Base-by-base conservation (phyloP, 768 basidiomycete species). In the Lentinula boryana region DNA sequence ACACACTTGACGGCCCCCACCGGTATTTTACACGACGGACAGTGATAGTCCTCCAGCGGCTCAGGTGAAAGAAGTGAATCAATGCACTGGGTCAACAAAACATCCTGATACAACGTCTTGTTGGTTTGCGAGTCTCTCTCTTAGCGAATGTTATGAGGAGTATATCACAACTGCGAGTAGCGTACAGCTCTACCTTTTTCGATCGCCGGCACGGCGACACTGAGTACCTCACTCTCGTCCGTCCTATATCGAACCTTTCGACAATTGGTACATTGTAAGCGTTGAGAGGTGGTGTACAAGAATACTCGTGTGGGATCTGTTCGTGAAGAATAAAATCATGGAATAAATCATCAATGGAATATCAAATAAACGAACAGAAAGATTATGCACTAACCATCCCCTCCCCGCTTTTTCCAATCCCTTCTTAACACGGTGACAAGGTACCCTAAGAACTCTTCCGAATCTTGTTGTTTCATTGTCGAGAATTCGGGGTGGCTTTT, bases 391-490 rank as follows among this genome's bases (percentile, higher is more conserved):
- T 35, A 7, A 76, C 74, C 73, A 60, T 67, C 58, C 16, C 70
- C 66, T 58, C 73, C 74, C 62, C 72, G 64, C 65, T 83, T 84
- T 63, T 83, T 82, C 40, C 79, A 78, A 65, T 91, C 81, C 65
- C 89, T 78, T 60, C 92, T 78, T 12, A 99, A 72, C 18, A 84
- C 78, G 4, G 85, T 87, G 56, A 98, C 67, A 1, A 98, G 75
- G 72, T 96, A 85, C 38, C 84, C 81, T 58, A 99, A 80, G 75
- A 98, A 98, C 73, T 98, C 96, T 68, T 96, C 94, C 5, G 95
- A 86, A 68, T 99, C 97, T 69, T 98, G 97, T 72, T 99, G 96
- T 56, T 84, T 82, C 95, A 98, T 98, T 51, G 95, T 98, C 36
- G 90, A 79, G 67, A 98, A 98, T 74, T 98, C 97, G 35, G 84